Base-by-base conservation (phyloP, 768 basidiomycete species). In the Tricholoma sp. region DNA sequence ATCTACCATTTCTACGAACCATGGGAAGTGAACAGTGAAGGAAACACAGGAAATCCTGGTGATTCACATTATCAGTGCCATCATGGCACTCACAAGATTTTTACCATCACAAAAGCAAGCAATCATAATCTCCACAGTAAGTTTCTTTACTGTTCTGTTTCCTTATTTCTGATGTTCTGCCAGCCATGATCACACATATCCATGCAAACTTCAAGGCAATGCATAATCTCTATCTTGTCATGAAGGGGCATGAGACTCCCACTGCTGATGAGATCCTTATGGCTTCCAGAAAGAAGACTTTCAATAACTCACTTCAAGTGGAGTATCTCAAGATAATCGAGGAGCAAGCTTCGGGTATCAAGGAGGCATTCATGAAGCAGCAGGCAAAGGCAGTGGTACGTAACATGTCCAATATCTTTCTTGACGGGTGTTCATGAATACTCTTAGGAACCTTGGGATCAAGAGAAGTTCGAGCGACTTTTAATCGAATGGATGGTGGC, bases 401-500 rank as follows among this genome's bases (percentile, higher is more conserved):
- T 49, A 49, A 22, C 21, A 14, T 49, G 12, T 22, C 29, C 46
- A 49, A 19, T 49, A 29, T 34, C 32, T 34, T 34, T 49, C 21
- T 49, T 49, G 16, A 49, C 29, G 19, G 19, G 14, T 18, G 21
- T 49, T 14, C 21, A 49, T 19, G 12, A 49, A 34, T 34, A 34
- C 32, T 34, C 9, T 34, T 34, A 51, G 50, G 50, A 12, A 16
- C 50, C 29, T 8, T 54, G 54, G 54, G 21, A 54, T n/a, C 54
- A 54, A n/a, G 37, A 22, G n/a, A 54, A 54, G 10, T 54, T 54
- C 45, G 54, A 41, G 19, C 35, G 22, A 24, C n/a, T 51, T 10
- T 12, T 51, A 10, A 51, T 22, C 1, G 31, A 51, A 51, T 51
- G 50, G 50, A 51, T 51, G 5, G 22, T 51, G 10, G 50, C 50